Base-by-base conservation (phyloP, 2,329 filamentous ascomycete genomes). In the Colletotrichum graminicola region DNA sequence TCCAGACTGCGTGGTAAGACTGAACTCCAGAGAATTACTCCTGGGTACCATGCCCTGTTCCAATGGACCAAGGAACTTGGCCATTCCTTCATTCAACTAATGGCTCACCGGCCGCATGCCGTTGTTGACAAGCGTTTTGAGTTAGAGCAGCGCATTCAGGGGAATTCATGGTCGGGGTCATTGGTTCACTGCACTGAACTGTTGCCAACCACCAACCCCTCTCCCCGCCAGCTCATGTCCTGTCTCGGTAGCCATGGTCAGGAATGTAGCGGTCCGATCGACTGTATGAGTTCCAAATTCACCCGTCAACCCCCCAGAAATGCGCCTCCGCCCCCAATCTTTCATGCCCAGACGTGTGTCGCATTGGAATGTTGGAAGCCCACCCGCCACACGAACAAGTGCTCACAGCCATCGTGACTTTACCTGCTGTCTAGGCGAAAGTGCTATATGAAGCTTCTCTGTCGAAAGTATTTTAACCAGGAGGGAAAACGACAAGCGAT, bases 381-480 rank as follows among this genome's bases (percentile, higher is more conserved):
- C 68, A 47, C 68, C 68, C 41, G 68, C 68, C 68, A 71, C 68
- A 45, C 32, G 45, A 49, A 60, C 57, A 68, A 68, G 45, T 39
- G 65, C 54, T 55, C 45, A 39, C n/a, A 57, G 43, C 21, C 45
- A 60, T 68, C 54, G 36, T 47, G 32, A 68, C 8, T 11, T 41
- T 41, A 52, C 68, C 65, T 52, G 65, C 65, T 63, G 67, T 67
- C 63, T 43, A 34, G 23, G 5, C 18, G 36, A 21, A 39, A 41
- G 29, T 43, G 29, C 45, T 71, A 71, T 71, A 71, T 67, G 68
- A 68, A 49, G 36, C n/a, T 26, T 32, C 14, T 3, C 18, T 26
- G 54, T 10, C 23, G 34, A 11, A 23, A 4, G 5, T 14, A 2
- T 39, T 16, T 2, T 10, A 8, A 2, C 5, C n/a, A 29, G 26